A percentile compares a stretch with the other conserved stretches of the same genome.
phyloP scores from a whole-genome alignment of 2,329 filamentous ascomycete genomes.

The Diaporthe vaccinii region DNA sequence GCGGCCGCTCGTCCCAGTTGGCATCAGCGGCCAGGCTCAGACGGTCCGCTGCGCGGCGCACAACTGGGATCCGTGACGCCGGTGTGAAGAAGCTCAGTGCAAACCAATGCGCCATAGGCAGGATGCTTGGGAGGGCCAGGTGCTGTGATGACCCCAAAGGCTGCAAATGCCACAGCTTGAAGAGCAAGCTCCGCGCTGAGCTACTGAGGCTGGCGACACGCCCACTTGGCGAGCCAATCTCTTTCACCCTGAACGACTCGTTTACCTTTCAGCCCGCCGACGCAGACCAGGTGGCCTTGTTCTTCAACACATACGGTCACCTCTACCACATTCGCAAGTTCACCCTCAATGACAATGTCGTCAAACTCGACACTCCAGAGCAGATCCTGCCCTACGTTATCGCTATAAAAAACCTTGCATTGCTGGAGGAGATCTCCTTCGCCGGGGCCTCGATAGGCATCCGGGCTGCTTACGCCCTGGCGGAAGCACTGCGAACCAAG shows the following conservation, averaged over 20 bases:
- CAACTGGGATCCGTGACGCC: neutral
- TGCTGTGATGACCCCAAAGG: neutral
- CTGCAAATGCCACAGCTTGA: neutral
- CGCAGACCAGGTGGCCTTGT: neutral
- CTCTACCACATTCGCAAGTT: slow-evolving; percentile 17
- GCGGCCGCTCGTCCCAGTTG: neutral
- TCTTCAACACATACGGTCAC: neutral
- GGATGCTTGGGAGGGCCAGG: neutral
- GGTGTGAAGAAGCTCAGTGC: slow-evolving; percentile 8
- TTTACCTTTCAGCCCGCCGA: neutral
- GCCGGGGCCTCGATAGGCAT: neutral
- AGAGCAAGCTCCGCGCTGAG: neutral
- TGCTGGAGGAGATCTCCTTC: slow-evolving; percentile 8
- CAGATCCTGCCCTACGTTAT: slow-evolving; percentile 1
- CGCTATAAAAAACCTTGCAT: neutral
- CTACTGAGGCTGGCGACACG: neutral
- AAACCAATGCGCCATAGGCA: slow-evolving; percentile 1
- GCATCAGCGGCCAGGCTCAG: neutral
- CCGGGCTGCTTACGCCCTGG: slow-evolving; percentile 5
- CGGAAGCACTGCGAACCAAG: slow-evolving; percentile 3
- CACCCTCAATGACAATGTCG: neutral
- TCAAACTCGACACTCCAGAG: neutral
- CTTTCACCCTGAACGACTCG: neutral
- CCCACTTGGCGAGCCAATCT: neutral
- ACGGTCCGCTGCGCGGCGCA: neutral